These are phyloP conservation scores for Tilletiopsis washingtonensis DNA, from an alignment of 1,284 basidiomycete species.

Conservation along the genomic window DNA sequence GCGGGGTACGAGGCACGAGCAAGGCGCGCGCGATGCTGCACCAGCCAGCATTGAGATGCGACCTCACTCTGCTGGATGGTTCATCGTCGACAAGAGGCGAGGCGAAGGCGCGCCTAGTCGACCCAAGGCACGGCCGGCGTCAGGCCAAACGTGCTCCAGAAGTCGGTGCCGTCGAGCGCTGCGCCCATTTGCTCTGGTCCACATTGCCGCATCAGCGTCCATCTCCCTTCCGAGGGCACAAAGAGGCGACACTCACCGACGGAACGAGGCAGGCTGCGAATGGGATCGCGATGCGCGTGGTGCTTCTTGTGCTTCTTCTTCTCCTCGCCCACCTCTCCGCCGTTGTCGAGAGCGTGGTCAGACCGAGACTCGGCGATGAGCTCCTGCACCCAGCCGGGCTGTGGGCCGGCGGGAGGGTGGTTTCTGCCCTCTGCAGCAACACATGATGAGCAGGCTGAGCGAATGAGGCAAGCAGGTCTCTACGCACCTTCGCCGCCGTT, in stretches of 20 bases:
- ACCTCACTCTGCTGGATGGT: no score
- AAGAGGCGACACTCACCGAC: not conserved
- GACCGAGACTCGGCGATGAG: slow-evolving; percentile 4
- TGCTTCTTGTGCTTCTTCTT: not conserved
- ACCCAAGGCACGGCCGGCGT: slow-evolving; percentile 10
- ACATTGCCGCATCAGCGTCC: not conserved
- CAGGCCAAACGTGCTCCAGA: slow-evolving; percentile 9
- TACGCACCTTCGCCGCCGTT: slow-evolving; percentile 5
- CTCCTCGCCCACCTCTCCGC: not conserved
- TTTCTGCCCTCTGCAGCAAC: slow-evolving; percentile 4
- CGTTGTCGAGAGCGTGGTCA: no score
- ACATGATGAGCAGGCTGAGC: no score
- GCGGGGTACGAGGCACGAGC: no score
- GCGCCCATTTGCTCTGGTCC: slow-evolving; percentile 2
- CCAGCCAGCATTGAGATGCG: no score
- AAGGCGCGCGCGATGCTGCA: no score
- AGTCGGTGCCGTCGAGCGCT: slow-evolving; percentile 8
- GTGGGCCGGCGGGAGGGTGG: slow-evolving; percentile 4
- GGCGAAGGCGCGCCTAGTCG: no score
- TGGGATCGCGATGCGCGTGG: not conserved
- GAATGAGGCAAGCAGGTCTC: not conserved
- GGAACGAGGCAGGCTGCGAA: slow-evolving; percentile 4
- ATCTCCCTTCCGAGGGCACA: not conserved
- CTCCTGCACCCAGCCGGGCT: slow-evolving; percentile 3
- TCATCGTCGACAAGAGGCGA: no score